phyloP scores from a whole-genome alignment of 176 grass and related monocot genomes.

The Hsuehochloa calcarea region DNA sequence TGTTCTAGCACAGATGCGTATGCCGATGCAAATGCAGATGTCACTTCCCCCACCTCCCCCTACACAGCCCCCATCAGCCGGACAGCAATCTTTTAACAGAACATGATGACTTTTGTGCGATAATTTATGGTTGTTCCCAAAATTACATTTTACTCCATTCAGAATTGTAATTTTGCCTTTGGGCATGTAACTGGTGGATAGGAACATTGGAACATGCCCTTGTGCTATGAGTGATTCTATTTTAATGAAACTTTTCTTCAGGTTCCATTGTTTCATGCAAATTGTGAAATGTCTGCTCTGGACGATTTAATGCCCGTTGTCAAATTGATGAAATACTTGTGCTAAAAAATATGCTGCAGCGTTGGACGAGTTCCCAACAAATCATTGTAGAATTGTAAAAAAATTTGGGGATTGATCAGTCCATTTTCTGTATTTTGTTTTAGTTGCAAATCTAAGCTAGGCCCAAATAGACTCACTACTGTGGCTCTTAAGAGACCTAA shows the following conservation, averaged over 20 bases:
- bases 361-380: background rate
- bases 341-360: background rate
- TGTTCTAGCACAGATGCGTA: constrained; percentile 54
- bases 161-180: constrained; percentile 1
- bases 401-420: background rate
- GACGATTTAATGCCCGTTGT: background rate
- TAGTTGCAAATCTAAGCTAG: background rate
- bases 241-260: constrained; percentile 5
- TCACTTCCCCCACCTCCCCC: constrained; percentile 54
- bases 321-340: background rate
- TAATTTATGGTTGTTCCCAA: constrained; percentile 30
- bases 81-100: constrained; percentile 58
- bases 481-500: background rate
- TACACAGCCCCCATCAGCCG: constrained; percentile 43
- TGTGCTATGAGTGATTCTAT: constrained; percentile 16
- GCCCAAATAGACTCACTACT: background rate
- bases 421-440: background rate
- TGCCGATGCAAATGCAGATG: constrained; percentile 69
- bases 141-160: constrained; percentile 6
- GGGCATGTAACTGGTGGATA: constrained; percentile 23
- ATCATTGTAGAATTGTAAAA: background rate
- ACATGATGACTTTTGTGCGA: constrained; percentile 33
- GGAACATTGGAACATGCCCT: constrained; percentile 15
- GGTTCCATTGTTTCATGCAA: background rate
- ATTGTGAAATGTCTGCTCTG: background rate